Evolutionary conservation across 108 stramenopile species (phyloP), one percentile per base, ranked within the genome.

Genomic region (Fistulifera pelliculosa): DNA sequence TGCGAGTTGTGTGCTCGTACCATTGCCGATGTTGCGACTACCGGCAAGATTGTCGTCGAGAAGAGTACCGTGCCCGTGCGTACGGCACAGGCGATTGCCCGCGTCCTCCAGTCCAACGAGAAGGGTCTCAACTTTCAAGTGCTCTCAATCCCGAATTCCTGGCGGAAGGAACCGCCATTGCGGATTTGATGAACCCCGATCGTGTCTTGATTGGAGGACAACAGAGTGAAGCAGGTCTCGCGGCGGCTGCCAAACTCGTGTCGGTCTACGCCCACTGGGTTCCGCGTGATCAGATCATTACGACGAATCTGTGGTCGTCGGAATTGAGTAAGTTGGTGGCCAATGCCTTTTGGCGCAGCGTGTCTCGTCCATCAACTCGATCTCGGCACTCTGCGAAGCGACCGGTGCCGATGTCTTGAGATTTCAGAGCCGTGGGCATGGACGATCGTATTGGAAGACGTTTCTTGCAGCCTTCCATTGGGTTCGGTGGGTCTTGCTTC

Each of bases 271-370:
- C 93, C 54, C 80, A 96, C 77, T 98, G 97, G 97, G 88, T 97
- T 18, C 95, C 95, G 3, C 75, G 80, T 44, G 94, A 90, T 18
- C 83, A 83, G 59, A 94, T 99, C 52, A 70, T 99, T 51, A 98
- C 98, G 43, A 98, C 97, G 31, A 97, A 97, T 73, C 74, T 96
- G 41, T 98, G 97, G 97, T 96, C 96, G 0, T 98, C 97, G 23
- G 98, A 99, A 71, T 79, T 98, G 47, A 94, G 94, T 61, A 99
- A 99, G 77, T 80, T 99, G 62, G 98, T 98, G 15, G 96, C 98
- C 61, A 98, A 98, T 73, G 98, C 98, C 52, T 98, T 98, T 75
- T 99, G 52, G 98, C 98, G 11, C 98, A 99, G 85, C 83, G 98
- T 23, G 96, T 99, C 24, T 94, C 91, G 40, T 93, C 90, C 54